Evolutionary conservation across 2,329 filamentous ascomycete genomes (phyloP), one percentile per base, ranked within the genome.

Genomic region (Fusarium avenaceum): DNA sequence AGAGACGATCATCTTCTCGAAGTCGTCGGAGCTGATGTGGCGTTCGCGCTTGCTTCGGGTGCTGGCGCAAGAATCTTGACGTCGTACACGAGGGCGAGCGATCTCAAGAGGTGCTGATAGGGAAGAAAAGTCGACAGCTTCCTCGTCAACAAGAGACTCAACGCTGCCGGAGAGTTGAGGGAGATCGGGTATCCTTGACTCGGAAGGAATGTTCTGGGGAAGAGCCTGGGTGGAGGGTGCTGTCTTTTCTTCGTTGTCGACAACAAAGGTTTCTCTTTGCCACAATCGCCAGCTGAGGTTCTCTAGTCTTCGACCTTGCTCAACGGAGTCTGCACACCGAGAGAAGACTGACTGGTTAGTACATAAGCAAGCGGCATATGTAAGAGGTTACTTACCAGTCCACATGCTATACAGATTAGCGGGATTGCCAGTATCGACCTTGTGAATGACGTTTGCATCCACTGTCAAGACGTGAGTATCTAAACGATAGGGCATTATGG

Each of bases 391-490:
- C 92, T 87, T 82, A 97, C 94, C 93, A 79, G 93, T 95, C 94
- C 94, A 97, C 88, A 98, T 96, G 84, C 92, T 94, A 82, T 96
- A 96, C 51, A 98, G 88, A 77, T 94, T 96, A 81, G 97, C 93
- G 28, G 93, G 90, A 79, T 97, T 97, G 72, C 91, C 87, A 2
- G 95, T 97, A 81, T 98, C 94, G 76, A 98, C 93, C 79, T 96
- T 93, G 84, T 96, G 92, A 79, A 99, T 94, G 73, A 95, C 91
- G 77, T 91, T 92, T 69, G 93, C 90, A 83, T 97, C 94, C 79
- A 98, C 92, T 67, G 93, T 94, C 76, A 98, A 86, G 78, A 98
- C 92, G 76, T 95, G 92, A 64, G 91, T 90, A 80, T 92, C 89
- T 80, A 97, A 86, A 81, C 88, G 87, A 77, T 92, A 89, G 82